Base-by-base conservation (phyloP, 495 filamentous ascomycete species). In the Lentithecium fluviatile region DNA sequence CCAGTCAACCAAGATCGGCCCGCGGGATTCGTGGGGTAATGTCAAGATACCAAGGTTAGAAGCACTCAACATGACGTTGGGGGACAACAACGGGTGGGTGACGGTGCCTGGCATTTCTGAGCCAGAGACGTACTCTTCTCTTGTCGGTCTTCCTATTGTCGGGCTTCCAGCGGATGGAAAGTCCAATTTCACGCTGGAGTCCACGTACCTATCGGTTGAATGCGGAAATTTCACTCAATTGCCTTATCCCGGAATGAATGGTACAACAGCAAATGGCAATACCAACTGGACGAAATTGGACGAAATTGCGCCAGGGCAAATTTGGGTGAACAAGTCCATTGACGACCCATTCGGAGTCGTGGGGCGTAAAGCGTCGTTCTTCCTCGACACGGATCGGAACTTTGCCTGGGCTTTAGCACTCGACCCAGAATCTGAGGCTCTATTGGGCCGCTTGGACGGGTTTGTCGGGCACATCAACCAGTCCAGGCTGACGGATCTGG, bases 1-100 rank as follows among this genome's bases (percentile, higher is more conserved):
- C 0, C 23, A 48, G 3, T 6, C 29, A 15, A 55, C n/a, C 19
- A 70, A 67, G 49, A 24, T 38, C 2, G 57, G 59, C 2, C 61
- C 65, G 1, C 42, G 52, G 20, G 68, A 70, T 56, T 13, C 47
- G 4, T 70, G 68, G 68, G 65, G 65, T 10, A 70, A 70, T 36
- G 47, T 70, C 6, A 67, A 64, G 45, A 63, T 70, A 19, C 65
- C 65, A 2, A 25, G 60, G 7, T 17, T 70, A 13, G 60, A 65
- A n/a, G 15, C 19, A 2, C 25, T 67, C 13, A 50, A 64, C 29
- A 11, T 12, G 0, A 52, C 67, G 1, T 24, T 19, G 13, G 24
- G n/a, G 12, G 47, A 67, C 43, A 25, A 37, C 0, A 42, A 52
- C n/a, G 67, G 60, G 2, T 70, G 64, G 64, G 50, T 67, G 6